These are phyloP conservation scores for Curvularia hawaiiensis DNA, from an alignment of 2,329 filamentous ascomycete species.

Conservation along the genomic window DNA sequence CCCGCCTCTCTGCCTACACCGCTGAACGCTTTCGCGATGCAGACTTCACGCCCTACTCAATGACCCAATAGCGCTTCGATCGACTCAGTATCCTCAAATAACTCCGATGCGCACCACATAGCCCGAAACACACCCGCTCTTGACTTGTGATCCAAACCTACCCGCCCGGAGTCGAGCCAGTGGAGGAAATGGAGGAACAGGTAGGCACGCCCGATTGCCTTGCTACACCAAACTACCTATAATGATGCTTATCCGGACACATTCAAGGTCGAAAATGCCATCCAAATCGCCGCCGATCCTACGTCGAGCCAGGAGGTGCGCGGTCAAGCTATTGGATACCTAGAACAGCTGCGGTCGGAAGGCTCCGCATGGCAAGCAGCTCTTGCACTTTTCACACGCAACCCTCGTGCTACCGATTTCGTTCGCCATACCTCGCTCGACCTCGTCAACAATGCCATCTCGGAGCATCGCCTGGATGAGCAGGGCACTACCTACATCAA, in stretches of 20 bases:
- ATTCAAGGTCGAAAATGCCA: slow-evolving; percentile 84
- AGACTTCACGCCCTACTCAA: slow-evolving; percentile 36
- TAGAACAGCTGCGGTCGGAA: slow-evolving; percentile 77
- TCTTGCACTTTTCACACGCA: slow-evolving; percentile 80
- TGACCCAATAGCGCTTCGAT: slow-evolving; percentile 43
- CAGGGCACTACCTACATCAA: slow-evolving; percentile 77
- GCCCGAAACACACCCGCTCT: slow-evolving; percentile 19
- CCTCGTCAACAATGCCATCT: slow-evolving; percentile 89
- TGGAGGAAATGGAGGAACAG: slow-evolving; percentile 48
- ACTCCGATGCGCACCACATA: slow-evolving; percentile 28
- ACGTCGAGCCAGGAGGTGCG: slow-evolving; percentile 70
- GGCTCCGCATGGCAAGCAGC: slow-evolving; percentile 90
- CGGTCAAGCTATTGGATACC: slow-evolving; percentile 85
- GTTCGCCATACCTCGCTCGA: slow-evolving; percentile 90
- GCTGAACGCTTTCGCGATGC: slow-evolving; percentile 44
- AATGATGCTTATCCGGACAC: slow-evolving; percentile 2
- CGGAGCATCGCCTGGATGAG: slow-evolving; percentile 75
- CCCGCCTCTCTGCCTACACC: slow-evolving; percentile 42
- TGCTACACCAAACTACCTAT: not conserved
- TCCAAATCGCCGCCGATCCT: slow-evolving; percentile 90
- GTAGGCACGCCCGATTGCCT: slow-evolving; percentile 24
- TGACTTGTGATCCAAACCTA: slow-evolving; percentile 25
- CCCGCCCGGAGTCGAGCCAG: slow-evolving; percentile 29
- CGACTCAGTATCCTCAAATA: slow-evolving; percentile 19
- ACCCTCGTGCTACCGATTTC: slow-evolving; percentile 77